A percentile compares a stretch with the other conserved stretches of the same genome.
Conservation (phyloP, 192 early-diverging fungal species). For the Backusella australiensis region DNA sequence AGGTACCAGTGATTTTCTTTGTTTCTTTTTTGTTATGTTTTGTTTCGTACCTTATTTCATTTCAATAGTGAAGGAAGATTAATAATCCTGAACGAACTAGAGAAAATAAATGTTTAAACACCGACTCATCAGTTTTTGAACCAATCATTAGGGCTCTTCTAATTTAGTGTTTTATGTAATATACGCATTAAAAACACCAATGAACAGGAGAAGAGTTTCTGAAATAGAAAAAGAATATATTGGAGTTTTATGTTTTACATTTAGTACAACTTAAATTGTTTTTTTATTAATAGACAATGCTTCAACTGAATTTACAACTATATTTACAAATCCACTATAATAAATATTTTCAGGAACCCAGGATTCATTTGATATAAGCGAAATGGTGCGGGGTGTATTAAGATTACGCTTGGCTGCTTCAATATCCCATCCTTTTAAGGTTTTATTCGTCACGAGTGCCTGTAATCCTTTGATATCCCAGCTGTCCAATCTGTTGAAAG, state of each 20-base stretch:
- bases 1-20: background rate
- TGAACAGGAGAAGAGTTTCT: background rate
- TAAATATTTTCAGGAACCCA: constrained; percentile 13
- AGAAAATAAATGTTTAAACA: background rate
- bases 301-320: background rate
- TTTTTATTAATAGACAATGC: constrained; percentile 3
- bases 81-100: background rate
- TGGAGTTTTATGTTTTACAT: background rate
- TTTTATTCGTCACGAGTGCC: constrained; percentile 2
- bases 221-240: background rate
- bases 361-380: background rate
- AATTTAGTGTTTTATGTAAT: constrained; percentile 9
- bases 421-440: constrained; percentile 11
- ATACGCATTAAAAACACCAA: background rate
- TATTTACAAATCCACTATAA: constrained; percentile 14
- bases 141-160: background rate
- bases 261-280: background rate
- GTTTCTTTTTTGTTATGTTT: background rate
- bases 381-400: background rate
- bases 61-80: background rate
- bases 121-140: background rate
- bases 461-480: constrained; percentile 2
- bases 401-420: background rate
- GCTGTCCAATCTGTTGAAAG: background rate
- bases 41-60: background rate